These are phyloP conservation scores for Calycina marina DNA, from an alignment of 2,329 filamentous ascomycete genomes.

Conservation along the genomic window DNA sequence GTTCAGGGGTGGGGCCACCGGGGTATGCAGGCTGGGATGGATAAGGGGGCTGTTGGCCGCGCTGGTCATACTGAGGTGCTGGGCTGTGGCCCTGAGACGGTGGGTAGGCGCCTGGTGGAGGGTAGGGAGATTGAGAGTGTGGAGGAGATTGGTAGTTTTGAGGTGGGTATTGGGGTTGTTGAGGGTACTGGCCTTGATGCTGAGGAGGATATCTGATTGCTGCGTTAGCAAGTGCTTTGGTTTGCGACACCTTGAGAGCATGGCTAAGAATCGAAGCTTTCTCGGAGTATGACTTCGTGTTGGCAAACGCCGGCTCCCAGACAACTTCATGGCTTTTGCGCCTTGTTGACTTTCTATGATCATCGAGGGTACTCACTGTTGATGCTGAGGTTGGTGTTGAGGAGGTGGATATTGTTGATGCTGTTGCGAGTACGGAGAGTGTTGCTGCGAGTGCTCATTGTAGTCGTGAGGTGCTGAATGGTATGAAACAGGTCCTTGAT, in stretches of 20 bases:
- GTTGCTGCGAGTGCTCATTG: not conserved
- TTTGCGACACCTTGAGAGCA: no score
- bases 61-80: not conserved
- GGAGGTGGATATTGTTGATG: not conserved
- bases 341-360: no score
- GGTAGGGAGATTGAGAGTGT: not conserved
- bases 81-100: no score
- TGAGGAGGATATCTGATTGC: no score
- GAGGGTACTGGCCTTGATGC: not conserved
- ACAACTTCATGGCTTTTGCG: no score
- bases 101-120: not conserved
- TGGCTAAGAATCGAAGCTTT: no score
- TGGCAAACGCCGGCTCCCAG: no score
- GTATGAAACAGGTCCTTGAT: not conserved
- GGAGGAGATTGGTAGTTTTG: not conserved
- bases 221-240: no score
- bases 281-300: no score
- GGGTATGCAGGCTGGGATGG: no score
- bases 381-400: no score
- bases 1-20: slow-evolving; percentile 7
- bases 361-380: no score
- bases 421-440: not conserved
- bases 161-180: not conserved
- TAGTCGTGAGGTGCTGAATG: not conserved
- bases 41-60: slow-evolving; percentile 6